Evolutionary conservation across 371 early-diverging fungal species (phyloP).

Genomic region (Rhizomucor miehei): DNA sequence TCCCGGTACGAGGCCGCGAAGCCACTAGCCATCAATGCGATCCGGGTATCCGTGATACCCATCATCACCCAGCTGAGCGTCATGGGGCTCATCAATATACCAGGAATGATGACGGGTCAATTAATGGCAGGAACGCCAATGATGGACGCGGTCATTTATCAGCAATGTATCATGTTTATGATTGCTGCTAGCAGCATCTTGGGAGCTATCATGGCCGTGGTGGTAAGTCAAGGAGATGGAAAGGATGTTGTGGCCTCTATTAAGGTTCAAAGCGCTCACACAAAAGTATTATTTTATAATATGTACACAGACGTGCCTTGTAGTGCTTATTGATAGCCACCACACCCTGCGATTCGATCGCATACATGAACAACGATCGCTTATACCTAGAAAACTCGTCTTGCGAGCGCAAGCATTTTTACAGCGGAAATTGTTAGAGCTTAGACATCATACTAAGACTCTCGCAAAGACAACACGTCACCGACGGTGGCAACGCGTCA

Average conservation of each 20-base stretch:
- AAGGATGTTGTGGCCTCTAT: too few species aligned
- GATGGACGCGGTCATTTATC: slow-evolving; percentile 77
- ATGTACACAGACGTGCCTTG: slow-evolving; percentile 46
- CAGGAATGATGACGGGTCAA: slow-evolving; percentile 91
- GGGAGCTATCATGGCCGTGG: slow-evolving; percentile 60
- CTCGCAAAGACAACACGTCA: too few species aligned
- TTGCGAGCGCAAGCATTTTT: too few species aligned
- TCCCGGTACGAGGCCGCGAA: slow-evolving; percentile 80
- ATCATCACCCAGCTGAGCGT: slow-evolving; percentile 81
- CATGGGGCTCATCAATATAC: slow-evolving; percentile 83
- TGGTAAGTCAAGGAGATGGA: slow-evolving; percentile 33
- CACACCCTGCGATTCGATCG: slow-evolving; percentile 59
- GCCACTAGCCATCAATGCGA: slow-evolving; percentile 73
- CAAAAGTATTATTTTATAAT: neutral
- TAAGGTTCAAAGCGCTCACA: too few species aligned
- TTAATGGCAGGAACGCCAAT: slow-evolving; percentile 82
- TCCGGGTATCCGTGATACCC: slow-evolving; percentile 76
- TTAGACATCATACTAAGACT: too few species aligned
- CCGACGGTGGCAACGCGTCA: too few species aligned
- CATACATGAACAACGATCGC: slow-evolving; percentile 20
- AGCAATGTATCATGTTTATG: slow-evolving; percentile 84
- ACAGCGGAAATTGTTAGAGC: too few species aligned
- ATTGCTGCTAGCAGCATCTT: slow-evolving; percentile 69
- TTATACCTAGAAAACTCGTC: too few species aligned
- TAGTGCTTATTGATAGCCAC: slow-evolving; percentile 55